These are phyloP conservation scores for Cercospora berteroae DNA, from an alignment of 2,329 filamentous ascomycete species.

Conservation along the genomic window DNA sequence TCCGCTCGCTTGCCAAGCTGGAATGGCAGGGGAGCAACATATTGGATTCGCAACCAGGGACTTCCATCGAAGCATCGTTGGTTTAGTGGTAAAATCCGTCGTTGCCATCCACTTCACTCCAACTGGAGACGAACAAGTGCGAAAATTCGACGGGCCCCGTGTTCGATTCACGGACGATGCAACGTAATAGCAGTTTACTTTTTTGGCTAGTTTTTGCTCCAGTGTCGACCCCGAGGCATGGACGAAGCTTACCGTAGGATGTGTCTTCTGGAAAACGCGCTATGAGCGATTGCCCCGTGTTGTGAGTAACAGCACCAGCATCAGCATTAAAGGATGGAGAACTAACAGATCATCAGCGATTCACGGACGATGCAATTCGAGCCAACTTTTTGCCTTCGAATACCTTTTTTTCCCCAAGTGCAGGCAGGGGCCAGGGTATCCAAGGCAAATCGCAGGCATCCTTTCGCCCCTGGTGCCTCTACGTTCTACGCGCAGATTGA, in stretches of 20 bases:
- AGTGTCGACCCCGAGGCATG: too few relatives aligned
- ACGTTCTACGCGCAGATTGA: neutral
- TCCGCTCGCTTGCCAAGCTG: neutral
- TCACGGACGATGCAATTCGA: neutral
- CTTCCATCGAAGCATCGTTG: neutral
- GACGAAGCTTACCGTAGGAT: too few relatives aligned
- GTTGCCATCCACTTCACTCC: neutral
- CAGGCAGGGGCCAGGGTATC: neutral
- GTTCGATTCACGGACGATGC: too few relatives aligned
- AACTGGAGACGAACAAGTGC: too few relatives aligned
- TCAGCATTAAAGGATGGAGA: neutral
- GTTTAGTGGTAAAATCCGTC: neutral
- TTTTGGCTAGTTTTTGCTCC: too few relatives aligned
- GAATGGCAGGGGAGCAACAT: neutral
- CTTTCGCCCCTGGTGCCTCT: neutral
- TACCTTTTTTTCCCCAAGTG: neutral
- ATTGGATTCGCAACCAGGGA: neutral
- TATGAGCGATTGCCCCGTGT: neutral
- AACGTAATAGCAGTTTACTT: too few relatives aligned
- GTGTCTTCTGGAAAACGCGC: too few relatives aligned
- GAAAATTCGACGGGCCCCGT: too few relatives aligned
- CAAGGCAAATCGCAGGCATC: neutral
- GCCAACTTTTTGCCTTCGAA: neutral
- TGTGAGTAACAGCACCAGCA: neutral
- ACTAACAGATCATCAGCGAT: neutral